A percentile compares a stretch with the other conserved stretches of the same genome.
phyloP scores from a whole-genome alignment of 805 yeast genomes.

The Naumovozyma baii region DNA sequence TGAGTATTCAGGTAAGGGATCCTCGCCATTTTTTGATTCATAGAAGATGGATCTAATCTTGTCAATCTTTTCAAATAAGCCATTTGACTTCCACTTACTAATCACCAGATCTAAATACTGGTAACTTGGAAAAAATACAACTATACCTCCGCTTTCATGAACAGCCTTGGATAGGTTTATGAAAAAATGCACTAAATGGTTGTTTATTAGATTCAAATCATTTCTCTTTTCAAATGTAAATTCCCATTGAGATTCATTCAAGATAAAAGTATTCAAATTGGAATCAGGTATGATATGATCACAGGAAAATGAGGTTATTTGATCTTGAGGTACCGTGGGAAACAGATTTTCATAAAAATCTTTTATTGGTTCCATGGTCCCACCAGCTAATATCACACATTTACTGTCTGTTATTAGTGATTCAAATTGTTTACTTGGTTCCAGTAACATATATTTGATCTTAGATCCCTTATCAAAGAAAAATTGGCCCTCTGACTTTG shows the following conservation, averaged over 20 bases:
- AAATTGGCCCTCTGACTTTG: slow-evolving; percentile 69
- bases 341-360: slow-evolving; percentile 61
- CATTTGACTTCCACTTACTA: slow-evolving; percentile 40
- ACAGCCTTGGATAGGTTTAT: slow-evolving; percentile 26
- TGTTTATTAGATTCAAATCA: slow-evolving; percentile 34
- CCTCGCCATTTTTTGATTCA: slow-evolving; percentile 46
- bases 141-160: slow-evolving; percentile 59
- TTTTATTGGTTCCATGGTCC: slow-evolving; percentile 85
- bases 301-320: slow-evolving; percentile 54
- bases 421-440: slow-evolving; percentile 63
- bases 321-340: slow-evolving; percentile 39
- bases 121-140: slow-evolving; percentile 80
- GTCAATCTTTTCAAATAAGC: slow-evolving; percentile 30
- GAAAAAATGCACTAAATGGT: slow-evolving; percentile 35
- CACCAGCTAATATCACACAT: slow-evolving; percentile 81
- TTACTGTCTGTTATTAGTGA: slow-evolving; percentile 54
- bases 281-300: slow-evolving; percentile 73
- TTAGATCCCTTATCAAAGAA: slow-evolving; percentile 41
- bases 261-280: slow-evolving; percentile 53
- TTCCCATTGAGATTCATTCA: slow-evolving; percentile 38
- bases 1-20: slow-evolving; percentile 43
- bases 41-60: slow-evolving; percentile 40
- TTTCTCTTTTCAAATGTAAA: slow-evolving; percentile 64
- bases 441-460: slow-evolving; percentile 64
- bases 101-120: slow-evolving; percentile 49